phyloP scores from a whole-genome alignment of 2,329 filamentous ascomycete species.

The Anisogramma anomala region DNA sequence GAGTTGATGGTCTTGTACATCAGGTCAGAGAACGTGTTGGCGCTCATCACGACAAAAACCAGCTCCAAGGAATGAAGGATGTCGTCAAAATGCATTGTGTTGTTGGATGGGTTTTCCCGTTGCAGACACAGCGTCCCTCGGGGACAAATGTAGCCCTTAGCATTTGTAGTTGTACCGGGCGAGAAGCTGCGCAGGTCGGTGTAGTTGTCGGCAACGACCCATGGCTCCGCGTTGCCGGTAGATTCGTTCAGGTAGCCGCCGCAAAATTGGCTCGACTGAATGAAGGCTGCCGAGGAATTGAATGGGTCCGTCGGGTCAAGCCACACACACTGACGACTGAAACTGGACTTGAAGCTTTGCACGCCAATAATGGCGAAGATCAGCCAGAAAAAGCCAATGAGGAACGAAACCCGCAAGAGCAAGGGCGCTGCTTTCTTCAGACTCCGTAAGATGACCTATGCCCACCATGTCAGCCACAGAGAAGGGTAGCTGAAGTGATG shows the following conservation, averaged over 20 bases:
- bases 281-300: conserved; percentile 44
- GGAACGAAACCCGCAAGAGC: conserved; percentile 82
- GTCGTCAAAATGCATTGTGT: conserved; percentile 89
- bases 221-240: conserved; percentile 50
- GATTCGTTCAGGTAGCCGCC: conserved; percentile 63
- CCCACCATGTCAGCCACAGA: neutral
- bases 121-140: conserved; percentile 73
- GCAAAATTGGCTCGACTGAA: conserved; percentile 64
- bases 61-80: conserved; percentile 84
- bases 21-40: conserved; percentile 89
- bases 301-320: conserved; percentile 49
- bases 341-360: conserved; percentile 84
- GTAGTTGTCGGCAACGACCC: conserved; percentile 40
- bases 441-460: conserved; percentile 82
- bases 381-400: conserved; percentile 96
- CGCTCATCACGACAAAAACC: conserved; percentile 97
- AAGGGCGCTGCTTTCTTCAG: conserved; percentile 89
- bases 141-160: conserved; percentile 86
- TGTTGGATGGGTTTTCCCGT: conserved; percentile 65
- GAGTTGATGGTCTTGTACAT: conserved; percentile 90
- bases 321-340: conserved; percentile 70
- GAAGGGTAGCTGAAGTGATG: neutral
- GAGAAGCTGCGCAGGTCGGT: conserved; percentile 34
- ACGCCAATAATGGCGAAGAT: conserved; percentile 94
- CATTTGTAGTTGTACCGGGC: conserved; percentile 37